Base-by-base conservation (phyloP, 2,329 filamentous ascomycete genomes). In the Epichloe bromicola region DNA sequence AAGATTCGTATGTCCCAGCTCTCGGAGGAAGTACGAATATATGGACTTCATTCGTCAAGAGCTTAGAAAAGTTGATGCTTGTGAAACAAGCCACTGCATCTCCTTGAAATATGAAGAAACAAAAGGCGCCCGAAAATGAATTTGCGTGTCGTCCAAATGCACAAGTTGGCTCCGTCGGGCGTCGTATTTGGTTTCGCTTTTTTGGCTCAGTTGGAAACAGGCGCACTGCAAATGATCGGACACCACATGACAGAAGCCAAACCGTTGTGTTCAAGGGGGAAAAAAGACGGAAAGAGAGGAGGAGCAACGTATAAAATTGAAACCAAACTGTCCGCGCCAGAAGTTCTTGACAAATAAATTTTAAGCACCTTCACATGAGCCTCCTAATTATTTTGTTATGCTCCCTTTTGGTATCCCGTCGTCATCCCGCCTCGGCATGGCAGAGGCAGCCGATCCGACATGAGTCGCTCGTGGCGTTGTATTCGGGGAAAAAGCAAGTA, bases 331-430 rank as follows among this genome's bases (percentile, higher is more conserved):
- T 30, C 36, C 40, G 5, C 46, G 40, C 46, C 41, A 33, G 10
- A 26, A 30, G 6, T 46, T 45, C 15, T 15, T 10, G 12, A 34
- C 15, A 17, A 43, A 45, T 34, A 12, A 11, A 37, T 51, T 51
- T 51, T 48, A 44, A 47, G 48, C 43, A 53, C 51, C 47, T 26
- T 43, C 42, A 38, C 47, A 33, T 34, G 14, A 50, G 23, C 43
- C 51, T 45, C 47, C 49, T 40, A 41, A 49, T 51, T 48, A 50
- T 47, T 47, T 53, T 47, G 15, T 45, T 4, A 11, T 38, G 4
- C 17, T 37, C 33, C 17, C 17, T 39, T 47, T 47, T 36, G 17
- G 34, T 15, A 36, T 44, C 17, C 48, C 3, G 19, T 39, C 33
- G 5, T 20, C 34, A 7, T 11, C 36, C 11, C 38, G 6, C 40